Evolutionary conservation across 2,329 filamentous ascomycete species (phyloP), one percentile per base, ranked within the genome.

Genomic region (Alternaria consortialis): DNA sequence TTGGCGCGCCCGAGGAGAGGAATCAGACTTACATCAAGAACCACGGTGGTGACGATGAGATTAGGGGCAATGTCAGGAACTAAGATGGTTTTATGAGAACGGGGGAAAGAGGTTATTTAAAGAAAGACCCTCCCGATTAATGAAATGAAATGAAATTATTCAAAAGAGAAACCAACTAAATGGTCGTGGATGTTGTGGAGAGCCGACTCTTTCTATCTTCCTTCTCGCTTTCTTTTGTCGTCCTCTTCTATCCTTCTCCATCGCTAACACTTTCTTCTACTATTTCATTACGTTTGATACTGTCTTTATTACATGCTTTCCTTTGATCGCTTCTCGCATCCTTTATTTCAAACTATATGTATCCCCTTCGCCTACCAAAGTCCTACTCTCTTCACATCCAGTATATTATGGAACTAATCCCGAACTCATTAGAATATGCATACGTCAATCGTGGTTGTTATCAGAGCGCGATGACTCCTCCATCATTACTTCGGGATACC

Each of bases 1-100:
- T 69, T 0, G 83, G 83, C 2, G 83, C 82, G 13, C 83, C 82
- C 3, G 83, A 84, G 72, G 79, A 79, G 53, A 82, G 83, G 69
- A 75, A 74, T 34, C 60, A 69, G 29, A 67, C 75, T 12, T 79
- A 76, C 56, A 77, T 73, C n/a, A 73, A 77, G 63, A 75, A 76
- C 25, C 72, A 79, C 8, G 73, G 72, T 12, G 82, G 82, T 8
- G 73, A 79, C 46, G 75, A 83, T 67, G 74, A 78, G 56, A 77
- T 82, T 12, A 64, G 76, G 57, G 73, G 67, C 17, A 82, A 82
- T 67, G 69, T 81, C 31, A 71, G 80, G 66, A 77, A 80, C 25
- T 61, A 53, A n/a, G 32, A 12, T 31, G 34, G 23, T 50, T 31
- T 1, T 6, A 20, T 47, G 44, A 17, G 15, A 5, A 8, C 5